Base-by-base conservation (phyloP, 352 stramenopile genomes). In the Phytophthora colocasiae region DNA sequence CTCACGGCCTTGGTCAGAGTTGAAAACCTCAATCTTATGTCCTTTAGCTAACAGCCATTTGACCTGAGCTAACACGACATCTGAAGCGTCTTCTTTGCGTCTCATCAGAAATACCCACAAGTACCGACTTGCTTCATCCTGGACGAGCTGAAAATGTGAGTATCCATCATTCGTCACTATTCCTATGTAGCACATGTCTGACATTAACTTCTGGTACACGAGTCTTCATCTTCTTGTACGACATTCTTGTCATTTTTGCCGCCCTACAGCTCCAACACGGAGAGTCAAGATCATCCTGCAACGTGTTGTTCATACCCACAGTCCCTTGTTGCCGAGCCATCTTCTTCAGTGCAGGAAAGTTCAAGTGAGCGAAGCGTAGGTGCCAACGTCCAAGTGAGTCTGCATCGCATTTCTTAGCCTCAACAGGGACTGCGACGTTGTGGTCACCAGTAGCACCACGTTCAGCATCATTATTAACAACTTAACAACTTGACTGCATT, bases 1-100 rank as follows among this genome's bases (percentile, higher is more conserved):
- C 10, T 54, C 55, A 19, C 36, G 43, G 5, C 55, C 44, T 40
- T 63, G 44, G 17, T 63, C 55, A 12, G 55, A 63, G 27, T 14
- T 15, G 26, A 63, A 53, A 2, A 63, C 14, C n/a, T 54, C 55
- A 14, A 49, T 49, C 2, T 49, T 39, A 6, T 49, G 38, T 5
- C 39, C 39, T 27, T 59, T 39, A 17, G 51, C 51, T 6, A 47
- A 1, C 5, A 59, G 6, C 36, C 39, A 47, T 2, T 48, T 26
- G 6, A 59, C 1, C 2, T 59, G 51, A 14, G 0, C 14, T n/a
- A 59, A 14, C 4, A 50, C 26, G 0, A 49, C 39, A 1, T 32
- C 15, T 2, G 39, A 22, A 3, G 39, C 36, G 7, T 59, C 39
- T n/a, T 59, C 24, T 11, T 59, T 59, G 0, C 24, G 10, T 5